Percentiles rank a stretch among this genome's conserved stretches.
Evolutionary conservation across 2,329 filamentous ascomycete genomes (phyloP).

Genomic region (Microsporum canis): DNA sequence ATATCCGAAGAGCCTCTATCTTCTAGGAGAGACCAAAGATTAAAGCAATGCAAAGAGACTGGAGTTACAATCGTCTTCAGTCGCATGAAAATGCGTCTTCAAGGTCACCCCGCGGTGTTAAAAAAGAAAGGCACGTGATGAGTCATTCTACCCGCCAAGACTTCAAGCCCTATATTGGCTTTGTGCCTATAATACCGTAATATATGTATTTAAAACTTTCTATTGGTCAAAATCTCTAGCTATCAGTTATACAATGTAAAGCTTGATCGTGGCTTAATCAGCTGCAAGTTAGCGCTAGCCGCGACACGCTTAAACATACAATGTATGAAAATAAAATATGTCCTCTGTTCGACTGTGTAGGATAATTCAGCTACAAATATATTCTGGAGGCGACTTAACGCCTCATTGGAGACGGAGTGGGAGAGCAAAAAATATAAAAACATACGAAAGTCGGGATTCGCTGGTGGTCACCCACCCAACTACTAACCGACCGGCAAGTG

Average conservation of each 20-base stretch:
- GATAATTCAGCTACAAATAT: too few relatives aligned
- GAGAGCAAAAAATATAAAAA: too few relatives aligned
- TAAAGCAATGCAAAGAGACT: not conserved
- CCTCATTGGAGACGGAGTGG: too few relatives aligned
- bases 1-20: not conserved
- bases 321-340: too few relatives aligned
- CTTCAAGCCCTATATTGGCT: slow-evolving; percentile 9
- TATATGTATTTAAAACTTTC: not conserved
- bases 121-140: not conserved
- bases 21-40: not conserved
- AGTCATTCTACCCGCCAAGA: slow-evolving; percentile 8
- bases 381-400: too few relatives aligned
- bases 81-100: not conserved
- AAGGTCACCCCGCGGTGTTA: not conserved
- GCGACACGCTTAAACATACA: too few relatives aligned
- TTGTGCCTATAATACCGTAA: not conserved
- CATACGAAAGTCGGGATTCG: too few relatives aligned
- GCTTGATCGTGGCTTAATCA: not conserved
- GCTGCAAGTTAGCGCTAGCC: not conserved
- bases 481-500: too few relatives aligned
- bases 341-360: too few relatives aligned
- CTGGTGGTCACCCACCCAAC: too few relatives aligned
- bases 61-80: not conserved
- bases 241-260: too few relatives aligned
- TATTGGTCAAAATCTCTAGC: not conserved